Percentiles rank a stretch among this genome's conserved stretches.
These are phyloP conservation scores for Calonectria pauciramosa DNA, from an alignment of 2,329 filamentous ascomycete genomes.

Conservation along the genomic window DNA sequence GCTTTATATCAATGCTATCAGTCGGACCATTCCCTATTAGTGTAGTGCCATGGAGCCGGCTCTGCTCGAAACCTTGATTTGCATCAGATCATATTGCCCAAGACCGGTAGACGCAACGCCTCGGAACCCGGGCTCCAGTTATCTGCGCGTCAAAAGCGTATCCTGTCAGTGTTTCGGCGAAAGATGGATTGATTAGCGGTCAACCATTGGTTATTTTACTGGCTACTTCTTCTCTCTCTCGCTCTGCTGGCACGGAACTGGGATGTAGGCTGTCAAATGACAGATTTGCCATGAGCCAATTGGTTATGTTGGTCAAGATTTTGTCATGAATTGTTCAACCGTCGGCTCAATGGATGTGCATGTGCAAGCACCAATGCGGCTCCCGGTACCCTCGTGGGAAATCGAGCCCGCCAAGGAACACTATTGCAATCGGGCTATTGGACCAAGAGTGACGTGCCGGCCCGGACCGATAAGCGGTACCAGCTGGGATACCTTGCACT, in stretches of 20 bases:
- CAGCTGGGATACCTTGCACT: not conserved
- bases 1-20: slow-evolving; percentile 23
- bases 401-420: not conserved
- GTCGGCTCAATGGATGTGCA: not conserved
- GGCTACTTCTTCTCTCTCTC: not conserved
- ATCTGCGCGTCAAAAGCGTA: not conserved
- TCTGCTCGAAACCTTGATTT: not conserved
- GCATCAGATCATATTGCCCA: slow-evolving; percentile 19
- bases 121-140: slow-evolving; percentile 7
- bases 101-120: slow-evolving; percentile 6
- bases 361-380: not conserved
- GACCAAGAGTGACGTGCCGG: not conserved
- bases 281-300: not conserved
- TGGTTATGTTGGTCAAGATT: not conserved
- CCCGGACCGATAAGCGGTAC: not conserved
- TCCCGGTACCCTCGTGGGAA: not conserved
- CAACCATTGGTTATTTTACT: not conserved
- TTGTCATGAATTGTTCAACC: not conserved
- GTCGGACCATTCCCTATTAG: slow-evolving; percentile 18
- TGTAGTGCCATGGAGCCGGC: slow-evolving; percentile 10
- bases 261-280: not conserved
- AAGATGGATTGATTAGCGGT: not conserved
- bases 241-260: not conserved
- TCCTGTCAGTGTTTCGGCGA: not conserved
- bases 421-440: not conserved